Conservation (phyloP, 371 early-diverging fungal genomes). For the Coemansia sp. region DNA sequence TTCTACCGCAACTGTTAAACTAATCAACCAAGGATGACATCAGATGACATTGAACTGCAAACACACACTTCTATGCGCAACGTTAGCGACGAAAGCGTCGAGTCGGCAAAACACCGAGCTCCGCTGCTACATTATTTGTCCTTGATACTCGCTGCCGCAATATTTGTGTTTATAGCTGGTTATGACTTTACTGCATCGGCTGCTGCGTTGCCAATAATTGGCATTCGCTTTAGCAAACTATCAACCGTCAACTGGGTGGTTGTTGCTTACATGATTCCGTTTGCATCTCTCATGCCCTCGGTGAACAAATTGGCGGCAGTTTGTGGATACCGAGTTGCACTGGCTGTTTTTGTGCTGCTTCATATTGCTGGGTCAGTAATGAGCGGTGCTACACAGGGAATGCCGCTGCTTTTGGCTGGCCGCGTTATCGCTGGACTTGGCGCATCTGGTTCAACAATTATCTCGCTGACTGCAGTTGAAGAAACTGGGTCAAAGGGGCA, state of each 20-base stretch:
- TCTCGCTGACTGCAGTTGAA: constrained; percentile 51
- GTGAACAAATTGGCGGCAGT: constrained; percentile 56
- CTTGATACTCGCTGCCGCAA: constrained; percentile 5
- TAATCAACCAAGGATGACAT: not conserved
- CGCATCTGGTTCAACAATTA: constrained; percentile 62
- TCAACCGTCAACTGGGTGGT: constrained; percentile 55
- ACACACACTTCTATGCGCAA: not conserved
- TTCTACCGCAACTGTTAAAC: not conserved
- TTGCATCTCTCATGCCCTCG: constrained; percentile 52
- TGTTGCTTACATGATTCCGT: constrained; percentile 57
- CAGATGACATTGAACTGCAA: constrained; percentile 7
- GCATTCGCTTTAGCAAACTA: constrained; percentile 62
- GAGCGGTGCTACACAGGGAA: constrained; percentile 56
- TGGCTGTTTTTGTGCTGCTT: constrained; percentile 53
- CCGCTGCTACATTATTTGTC: not conserved
- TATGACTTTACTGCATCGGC: constrained; percentile 72
- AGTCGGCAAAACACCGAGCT: not conserved
- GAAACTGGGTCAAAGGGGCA: constrained; percentile 41
- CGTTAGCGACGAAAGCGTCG: not conserved
- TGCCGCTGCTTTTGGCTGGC: constrained; percentile 65
- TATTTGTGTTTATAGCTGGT: constrained; percentile 56
- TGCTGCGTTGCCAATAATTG: constrained; percentile 63
- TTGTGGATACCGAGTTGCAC: constrained; percentile 50
- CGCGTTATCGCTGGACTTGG: constrained; percentile 71
- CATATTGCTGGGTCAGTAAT: constrained; percentile 59